Conservation (phyloP, 2,329 filamentous ascomycete genomes). For the Herpotrichia juniperi region DNA sequence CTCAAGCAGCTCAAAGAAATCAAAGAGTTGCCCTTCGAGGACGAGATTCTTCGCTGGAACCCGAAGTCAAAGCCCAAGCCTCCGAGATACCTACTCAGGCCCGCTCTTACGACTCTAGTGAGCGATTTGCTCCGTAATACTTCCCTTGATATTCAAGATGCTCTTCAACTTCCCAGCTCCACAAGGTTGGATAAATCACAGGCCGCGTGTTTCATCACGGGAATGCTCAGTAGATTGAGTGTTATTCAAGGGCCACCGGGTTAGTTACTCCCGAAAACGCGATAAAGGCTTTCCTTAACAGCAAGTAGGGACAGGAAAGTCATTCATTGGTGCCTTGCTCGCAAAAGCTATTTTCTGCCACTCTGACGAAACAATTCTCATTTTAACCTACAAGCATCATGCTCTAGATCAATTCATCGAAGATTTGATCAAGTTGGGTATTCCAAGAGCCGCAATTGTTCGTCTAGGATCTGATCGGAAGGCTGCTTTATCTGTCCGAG, state of each 20-base stretch:
- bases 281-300: slow-evolving; percentile 10
- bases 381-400: slow-evolving; percentile 71
- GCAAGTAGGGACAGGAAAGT: slow-evolving; percentile 74
- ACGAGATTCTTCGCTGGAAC: no score
- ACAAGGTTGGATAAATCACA: no score
- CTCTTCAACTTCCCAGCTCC: no score
- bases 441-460: slow-evolving; percentile 58
- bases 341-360: slow-evolving; percentile 61
- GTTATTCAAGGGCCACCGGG: slow-evolving; percentile 77
- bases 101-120: no score
- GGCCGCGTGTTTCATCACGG: no score
- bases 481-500: slow-evolving; percentile 55
- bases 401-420: slow-evolving; percentile 59
- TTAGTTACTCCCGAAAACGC: slow-evolving; percentile 30
- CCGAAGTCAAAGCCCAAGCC: no score
- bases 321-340: slow-evolving; percentile 71
- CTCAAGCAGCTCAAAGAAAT: no score
- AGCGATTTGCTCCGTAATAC: no score
- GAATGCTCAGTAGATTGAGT: no score
- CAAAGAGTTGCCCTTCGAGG: no score
- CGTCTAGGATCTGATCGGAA: slow-evolving; percentile 68
- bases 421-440: slow-evolving; percentile 66
- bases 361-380: slow-evolving; percentile 61
- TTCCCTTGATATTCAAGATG: no score
- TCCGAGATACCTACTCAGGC: no score